phyloP scores from a whole-genome alignment of 345 rosid genomes.

The Streptanthus diversifolius region DNA sequence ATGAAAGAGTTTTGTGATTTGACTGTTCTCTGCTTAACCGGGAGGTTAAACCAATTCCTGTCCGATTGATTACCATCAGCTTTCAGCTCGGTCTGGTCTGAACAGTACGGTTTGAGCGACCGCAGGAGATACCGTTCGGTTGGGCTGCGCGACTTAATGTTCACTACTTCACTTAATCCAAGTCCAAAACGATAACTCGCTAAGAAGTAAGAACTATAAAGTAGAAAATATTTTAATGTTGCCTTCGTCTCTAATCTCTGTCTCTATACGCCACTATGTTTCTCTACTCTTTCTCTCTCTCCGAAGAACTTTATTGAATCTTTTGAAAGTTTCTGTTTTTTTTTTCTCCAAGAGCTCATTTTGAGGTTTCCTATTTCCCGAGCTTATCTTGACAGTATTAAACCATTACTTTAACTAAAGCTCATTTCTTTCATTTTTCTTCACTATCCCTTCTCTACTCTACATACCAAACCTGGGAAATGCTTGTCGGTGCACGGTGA shows the following conservation, averaged over 20 bases:
- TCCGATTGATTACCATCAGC: background rate
- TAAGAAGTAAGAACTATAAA: conserved; percentile 14
- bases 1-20: background rate
- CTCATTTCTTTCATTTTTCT: background rate
- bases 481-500: conserved; percentile 21
- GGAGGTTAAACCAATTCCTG: background rate
- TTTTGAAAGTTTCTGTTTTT: background rate
- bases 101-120: background rate
- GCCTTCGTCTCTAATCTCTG: conserved; percentile 35
- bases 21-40: background rate
- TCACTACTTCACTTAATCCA: conserved; percentile 32
- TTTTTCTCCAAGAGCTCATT: conserved; percentile 17
- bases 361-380: conserved; percentile 18
- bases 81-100: background rate
- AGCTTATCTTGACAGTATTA: conserved; percentile 17
- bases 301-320: conserved; percentile 25
- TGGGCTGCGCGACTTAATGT: background rate
- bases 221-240: conserved; percentile 9
- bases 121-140: background rate
- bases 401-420: conserved; percentile 23
- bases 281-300: conserved; percentile 3
- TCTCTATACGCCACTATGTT: conserved; percentile 23
- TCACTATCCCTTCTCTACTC: conserved; percentile 21
- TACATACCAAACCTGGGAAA: background rate
- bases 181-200: conserved; percentile 17